Conservation (phyloP, 495 filamentous ascomycete genomes). For the Parathielavia appendiculata region DNA sequence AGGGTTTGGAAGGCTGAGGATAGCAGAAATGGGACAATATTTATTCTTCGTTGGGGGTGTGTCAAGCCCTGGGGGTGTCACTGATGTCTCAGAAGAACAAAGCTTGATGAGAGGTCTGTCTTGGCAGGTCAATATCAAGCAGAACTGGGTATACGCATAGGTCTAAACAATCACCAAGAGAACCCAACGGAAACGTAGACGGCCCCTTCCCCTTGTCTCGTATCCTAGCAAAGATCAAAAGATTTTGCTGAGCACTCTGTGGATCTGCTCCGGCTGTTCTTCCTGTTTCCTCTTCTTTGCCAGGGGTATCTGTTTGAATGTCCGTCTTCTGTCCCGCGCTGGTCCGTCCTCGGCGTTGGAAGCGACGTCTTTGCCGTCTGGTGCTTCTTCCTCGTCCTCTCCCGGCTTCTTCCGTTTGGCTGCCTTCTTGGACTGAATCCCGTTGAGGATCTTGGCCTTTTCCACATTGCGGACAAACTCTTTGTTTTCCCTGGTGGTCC, state of each 20-base stretch:
- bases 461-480: constrained; percentile 74
- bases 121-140: not conserved
- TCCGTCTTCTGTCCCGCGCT: constrained; percentile 41
- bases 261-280: constrained; percentile 59
- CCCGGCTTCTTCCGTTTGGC: constrained; percentile 49
- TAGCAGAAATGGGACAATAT: not conserved
- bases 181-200: not conserved
- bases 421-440: constrained; percentile 60
- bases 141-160: constrained; percentile 8
- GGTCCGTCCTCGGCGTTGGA: constrained; percentile 18
- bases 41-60: not conserved
- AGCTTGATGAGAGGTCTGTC: not conserved
- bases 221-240: constrained; percentile 47
- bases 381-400: constrained; percentile 21
- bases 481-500: constrained; percentile 76
- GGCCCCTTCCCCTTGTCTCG: constrained; percentile 1
- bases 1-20: too few relatives aligned
- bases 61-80: not conserved
- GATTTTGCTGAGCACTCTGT: constrained; percentile 75
- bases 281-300: constrained; percentile 44
- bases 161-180: not conserved
- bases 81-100: not conserved
- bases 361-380: constrained; percentile 14
- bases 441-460: constrained; percentile 65
- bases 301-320: constrained; percentile 68